Conservation (phyloP, 225 moss, liverwort and hornwort genomes). For the Sphagnum contortum region DNA sequence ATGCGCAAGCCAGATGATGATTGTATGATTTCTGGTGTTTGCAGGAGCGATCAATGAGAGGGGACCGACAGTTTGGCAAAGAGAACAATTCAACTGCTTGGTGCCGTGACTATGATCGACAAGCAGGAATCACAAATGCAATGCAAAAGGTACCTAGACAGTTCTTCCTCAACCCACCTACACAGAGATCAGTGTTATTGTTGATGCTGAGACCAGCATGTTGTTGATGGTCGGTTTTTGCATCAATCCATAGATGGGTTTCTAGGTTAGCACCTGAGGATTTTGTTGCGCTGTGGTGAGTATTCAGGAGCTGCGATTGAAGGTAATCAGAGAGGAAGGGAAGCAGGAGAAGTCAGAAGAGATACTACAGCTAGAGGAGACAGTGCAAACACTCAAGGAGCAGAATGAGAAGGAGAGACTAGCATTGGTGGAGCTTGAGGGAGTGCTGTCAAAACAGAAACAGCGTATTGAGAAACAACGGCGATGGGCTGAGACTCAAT, state of each 20-base stretch:
- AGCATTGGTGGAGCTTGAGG: constrained; percentile 28
- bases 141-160: constrained; percentile 27
- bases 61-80: constrained; percentile 15
- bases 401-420: constrained; percentile 27
- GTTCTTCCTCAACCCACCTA: too few relatives aligned
- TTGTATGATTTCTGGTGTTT: neutral
- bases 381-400: constrained; percentile 25
- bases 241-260: too few relatives aligned
- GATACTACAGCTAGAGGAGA: constrained; percentile 26
- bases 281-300: too few relatives aligned
- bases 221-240: too few relatives aligned
- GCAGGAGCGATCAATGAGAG: constrained; percentile 49
- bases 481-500: constrained; percentile 36
- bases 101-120: constrained; percentile 19
- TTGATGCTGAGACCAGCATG: too few relatives aligned
- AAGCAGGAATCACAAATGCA: constrained; percentile 36
- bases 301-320: constrained; percentile 37
- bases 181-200: too few relatives aligned
- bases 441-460: constrained; percentile 35
- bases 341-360: constrained; percentile 43
- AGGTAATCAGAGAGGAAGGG: constrained; percentile 39
- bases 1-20: too few relatives aligned
- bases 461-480: constrained; percentile 40
- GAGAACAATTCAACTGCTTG: constrained; percentile 14
- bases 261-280: too few relatives aligned